A percentile compares a stretch with the other conserved stretches of the same genome.
These are phyloP conservation scores for Leucosporidium creatinivorum DNA, from an alignment of 768 basidiomycete species.

Conservation along the genomic window DNA sequence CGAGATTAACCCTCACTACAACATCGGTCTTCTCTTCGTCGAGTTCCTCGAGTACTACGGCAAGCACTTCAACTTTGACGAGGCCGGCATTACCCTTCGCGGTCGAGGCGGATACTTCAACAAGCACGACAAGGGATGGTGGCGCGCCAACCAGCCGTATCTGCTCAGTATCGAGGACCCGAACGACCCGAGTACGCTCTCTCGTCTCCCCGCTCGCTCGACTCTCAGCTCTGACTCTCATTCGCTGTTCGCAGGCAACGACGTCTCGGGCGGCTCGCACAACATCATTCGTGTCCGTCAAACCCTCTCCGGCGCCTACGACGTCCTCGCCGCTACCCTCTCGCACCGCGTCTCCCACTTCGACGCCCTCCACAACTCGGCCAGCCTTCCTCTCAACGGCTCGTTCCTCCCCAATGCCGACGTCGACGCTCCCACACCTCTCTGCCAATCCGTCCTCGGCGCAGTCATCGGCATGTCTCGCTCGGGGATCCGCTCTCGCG, in stretches of 20 bases:
- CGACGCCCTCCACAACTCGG: conserved; percentile 42
- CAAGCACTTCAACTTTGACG: conserved; percentile 70
- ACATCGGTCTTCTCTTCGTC: conserved; percentile 87
- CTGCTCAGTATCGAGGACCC: conserved; percentile 89
- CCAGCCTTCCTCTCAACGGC: conserved; percentile 3
- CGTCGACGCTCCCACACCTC: not conserved
- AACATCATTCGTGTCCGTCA: conserved; percentile 71
- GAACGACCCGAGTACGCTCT: conserved; percentile 66
- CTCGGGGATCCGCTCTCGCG: conserved; percentile 7
- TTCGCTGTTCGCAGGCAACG: conserved; percentile 60
- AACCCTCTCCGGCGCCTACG: conserved; percentile 68
- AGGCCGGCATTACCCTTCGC: conserved; percentile 68
- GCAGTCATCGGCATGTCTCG: conserved; percentile 29
- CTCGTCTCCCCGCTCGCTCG: not conserved
- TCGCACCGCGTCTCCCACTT: conserved; percentile 41
- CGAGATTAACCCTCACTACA: conserved; percentile 77
- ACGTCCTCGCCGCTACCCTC: conserved; percentile 62
- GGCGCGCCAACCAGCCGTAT: conserved; percentile 45
- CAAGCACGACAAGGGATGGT: conserved; percentile 77
- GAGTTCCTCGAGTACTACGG: conserved; percentile 98
- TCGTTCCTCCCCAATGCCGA: conserved; percentile 23
- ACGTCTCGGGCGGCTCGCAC: conserved; percentile 83
- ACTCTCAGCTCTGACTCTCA: not conserved
- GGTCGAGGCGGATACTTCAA: conserved; percentile 83
- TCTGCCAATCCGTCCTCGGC: conserved; percentile 18